Percentiles rank a stretch among this genome's conserved stretches.
phyloP scores from a whole-genome alignment of 2,329 filamentous ascomycete species.

The Pyrenophora tritici-repentis region DNA sequence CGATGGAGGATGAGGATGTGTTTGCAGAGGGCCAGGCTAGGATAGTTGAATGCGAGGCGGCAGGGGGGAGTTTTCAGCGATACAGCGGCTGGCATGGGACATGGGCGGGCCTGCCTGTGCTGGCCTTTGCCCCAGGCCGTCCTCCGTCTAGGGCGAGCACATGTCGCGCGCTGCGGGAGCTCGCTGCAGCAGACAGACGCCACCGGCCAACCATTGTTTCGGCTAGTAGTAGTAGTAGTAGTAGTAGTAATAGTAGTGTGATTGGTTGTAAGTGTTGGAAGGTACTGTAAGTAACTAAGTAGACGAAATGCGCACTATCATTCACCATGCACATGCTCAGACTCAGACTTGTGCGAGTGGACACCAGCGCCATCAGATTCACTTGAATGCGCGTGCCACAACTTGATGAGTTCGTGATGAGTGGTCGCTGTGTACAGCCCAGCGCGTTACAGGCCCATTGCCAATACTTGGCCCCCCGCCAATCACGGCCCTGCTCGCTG shows the following conservation, averaged over 20 bases:
- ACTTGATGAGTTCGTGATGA: no score
- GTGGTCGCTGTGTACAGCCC: constrained; percentile 1
- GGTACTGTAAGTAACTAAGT: background rate
- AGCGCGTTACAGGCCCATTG: constrained; percentile 32
- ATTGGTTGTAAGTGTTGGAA: no score
- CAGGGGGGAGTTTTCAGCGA: background rate
- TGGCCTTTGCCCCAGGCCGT: no score
- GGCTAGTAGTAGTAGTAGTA: no score
- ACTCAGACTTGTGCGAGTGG: no score
- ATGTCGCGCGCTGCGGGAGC: constrained; percentile 14
- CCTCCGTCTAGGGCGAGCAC: constrained; percentile 24
- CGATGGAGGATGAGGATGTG: background rate
- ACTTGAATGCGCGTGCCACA: background rate
- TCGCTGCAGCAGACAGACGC: constrained; percentile 21
- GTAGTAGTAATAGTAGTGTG: no score
- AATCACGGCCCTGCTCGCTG: constrained; percentile 26
- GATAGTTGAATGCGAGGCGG: background rate
- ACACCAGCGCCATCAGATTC: no score
- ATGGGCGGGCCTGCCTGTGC: background rate
- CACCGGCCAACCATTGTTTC: constrained; percentile 30
- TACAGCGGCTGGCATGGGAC: constrained; percentile 19
- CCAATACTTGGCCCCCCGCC: constrained; percentile 33
- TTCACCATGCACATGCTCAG: no score
- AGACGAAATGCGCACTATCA: no score
- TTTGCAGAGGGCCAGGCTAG: constrained; percentile 10